Evolutionary conservation across 805 yeast species (phyloP), one percentile per base, ranked within the genome.

Genomic region (Yamadazyma paraphyllophila): DNA sequence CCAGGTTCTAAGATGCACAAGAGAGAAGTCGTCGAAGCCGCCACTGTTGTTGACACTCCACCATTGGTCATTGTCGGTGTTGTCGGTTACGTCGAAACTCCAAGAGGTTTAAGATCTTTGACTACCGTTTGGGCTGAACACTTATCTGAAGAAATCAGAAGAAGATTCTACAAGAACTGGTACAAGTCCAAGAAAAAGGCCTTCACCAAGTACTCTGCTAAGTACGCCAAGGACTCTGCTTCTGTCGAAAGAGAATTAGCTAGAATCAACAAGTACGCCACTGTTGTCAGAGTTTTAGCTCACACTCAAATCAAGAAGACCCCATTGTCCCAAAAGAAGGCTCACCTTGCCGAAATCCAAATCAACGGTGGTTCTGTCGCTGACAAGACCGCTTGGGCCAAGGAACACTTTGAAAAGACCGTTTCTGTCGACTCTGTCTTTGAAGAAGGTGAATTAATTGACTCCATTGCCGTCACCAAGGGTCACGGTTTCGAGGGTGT

Each of bases 401-500:
- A 80, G 78, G 96, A 88, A 79, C 97, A 92, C 84, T 94, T 94
- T 62, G 99, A 94, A 85, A 94, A 94, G 87, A 90, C 97, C 71
- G 95, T 94, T 65, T 77, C 94, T 58, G 96, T 94, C 66, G 88
- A 86, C 79, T 75, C 95, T 64, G 98, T 94, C 67, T 86, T 94
- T 74, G 99, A 92, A 83, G 96, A 94, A 82, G 88, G 90, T 81
- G 99, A 94, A 84, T 84, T 88, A 85, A 84, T 94, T 66, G 99
- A 94, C 69, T 98, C 88, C 68, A 86, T 94, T 70, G 99, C 97
- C 71, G 96, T 94, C 71, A 94, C 99, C 86, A 92, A 88, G 85
- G 99, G 99, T 94, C 97, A 94, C 84, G 99, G 99, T 85, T 91
- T 88, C 89, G 99, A 94, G 81, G 99, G 99, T 91, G 97, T 92